Percentiles rank a stretch among this genome's conserved stretches.
Evolutionary conservation across 2,329 filamentous ascomycete genomes (phyloP).

Genomic region (Xenoacremonium recifei): DNA sequence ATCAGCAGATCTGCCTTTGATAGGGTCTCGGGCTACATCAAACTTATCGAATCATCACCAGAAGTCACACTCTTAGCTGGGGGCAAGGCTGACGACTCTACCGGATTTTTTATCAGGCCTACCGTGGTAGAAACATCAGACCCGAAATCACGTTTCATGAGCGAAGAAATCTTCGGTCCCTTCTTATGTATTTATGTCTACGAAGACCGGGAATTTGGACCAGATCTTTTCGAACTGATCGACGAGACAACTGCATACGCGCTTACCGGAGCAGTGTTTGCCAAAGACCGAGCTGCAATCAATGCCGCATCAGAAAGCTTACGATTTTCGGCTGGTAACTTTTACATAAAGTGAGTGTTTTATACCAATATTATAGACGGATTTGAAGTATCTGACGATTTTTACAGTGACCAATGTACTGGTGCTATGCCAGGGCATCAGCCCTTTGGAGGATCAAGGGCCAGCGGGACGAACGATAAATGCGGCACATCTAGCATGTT

Average conservation of each 20-base stretch:
- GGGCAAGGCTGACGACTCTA: conserved; percentile 72
- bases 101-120: conserved; percentile 80
- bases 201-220: conserved; percentile 56
- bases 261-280: conserved; percentile 50
- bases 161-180: conserved; percentile 79
- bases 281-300: conserved; percentile 45
- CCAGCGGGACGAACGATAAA: conserved; percentile 57
- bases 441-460: conserved; percentile 51
- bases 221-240: conserved; percentile 33
- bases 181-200: conserved; percentile 74
- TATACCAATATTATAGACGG: conserved; percentile 2
- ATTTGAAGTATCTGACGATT: neutral
- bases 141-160: conserved; percentile 70
- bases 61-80: conserved; percentile 75
- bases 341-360: conserved; percentile 45
- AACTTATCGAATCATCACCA: conserved; percentile 72
- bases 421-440: conserved; percentile 56
- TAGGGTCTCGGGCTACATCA: no score
- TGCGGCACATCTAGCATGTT: conserved; percentile 51
- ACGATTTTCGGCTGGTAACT: conserved; percentile 55
- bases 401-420: conserved; percentile 47
- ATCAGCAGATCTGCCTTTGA: conserved; percentile 81
- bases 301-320: conserved; percentile 50
- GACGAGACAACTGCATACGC: conserved; percentile 41
- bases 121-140: conserved; percentile 76